Evolutionary conservation across 306 rosid species (phyloP), one percentile per base, ranked within the genome.

Genomic region (Pyrus communis): DNA sequence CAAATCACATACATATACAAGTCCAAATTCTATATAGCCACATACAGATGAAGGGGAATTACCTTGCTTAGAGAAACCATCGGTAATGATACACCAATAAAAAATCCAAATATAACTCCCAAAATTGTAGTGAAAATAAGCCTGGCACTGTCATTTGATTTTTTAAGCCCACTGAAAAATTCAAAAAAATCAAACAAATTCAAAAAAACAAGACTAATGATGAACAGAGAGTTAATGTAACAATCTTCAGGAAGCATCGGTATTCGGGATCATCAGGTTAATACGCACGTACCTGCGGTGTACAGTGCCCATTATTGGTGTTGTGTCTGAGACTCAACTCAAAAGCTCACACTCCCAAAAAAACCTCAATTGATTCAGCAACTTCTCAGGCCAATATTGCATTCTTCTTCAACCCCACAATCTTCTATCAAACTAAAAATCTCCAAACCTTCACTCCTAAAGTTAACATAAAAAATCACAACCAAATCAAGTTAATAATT

Each of bases 61-160:
- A 96, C 98, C 98, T 88, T 90, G 40, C 54, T 81, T 71, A 92
- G 77, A 82, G 91, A 85, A 27, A 70, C 59, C 15, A 88, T 69
- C 65, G 94, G 93, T 82, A 92, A 67, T 45, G 98, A 91, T 82
- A 87, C 79, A 46, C 99, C 99, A 77, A 92, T 54, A 78, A 88
- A 88, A 81, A 88, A 88, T 51, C 99, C 99, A 76, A 96, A 85
- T 70, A 87, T 81, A 69, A 88, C 78, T 77, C 98, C 98, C 80
- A 91, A 68, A 65, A 83, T 72, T 52, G 96, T 84, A 58, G 90
- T 75, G 78, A 91, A 18, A 64, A 92, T 43, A 82, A 87, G 61
- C 87, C 88, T 85, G 69, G 85, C 74, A 78, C 91, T 79, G 71
- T 87, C 97, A 80, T 88, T 87, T 79, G 93, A 43, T 77, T 86